Evolutionary conservation across 306 rosid species (phyloP).

Genomic region (Delonix regia): DNA sequence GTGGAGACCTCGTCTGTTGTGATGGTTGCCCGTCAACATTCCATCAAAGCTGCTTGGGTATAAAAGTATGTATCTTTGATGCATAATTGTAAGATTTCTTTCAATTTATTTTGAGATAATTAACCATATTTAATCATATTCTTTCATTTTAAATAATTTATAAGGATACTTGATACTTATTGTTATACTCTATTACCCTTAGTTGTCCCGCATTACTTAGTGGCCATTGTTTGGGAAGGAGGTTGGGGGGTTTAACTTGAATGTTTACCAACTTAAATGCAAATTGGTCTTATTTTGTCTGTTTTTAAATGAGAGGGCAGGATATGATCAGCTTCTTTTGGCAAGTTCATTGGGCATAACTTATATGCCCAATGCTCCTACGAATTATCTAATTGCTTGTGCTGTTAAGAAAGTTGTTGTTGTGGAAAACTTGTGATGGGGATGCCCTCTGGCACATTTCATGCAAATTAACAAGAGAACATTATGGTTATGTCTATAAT

Average conservation of each 20-base stretch:
- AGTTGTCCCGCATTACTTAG: conserved; percentile 2
- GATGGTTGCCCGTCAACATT: conserved; percentile 98
- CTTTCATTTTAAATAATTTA: conserved; percentile 8
- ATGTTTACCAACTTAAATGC: too few species aligned
- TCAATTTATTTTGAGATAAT: conserved; percentile 16
- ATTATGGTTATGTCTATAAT: conserved; percentile 20
- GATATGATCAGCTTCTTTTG: conserved; percentile 4
- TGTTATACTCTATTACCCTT: conserved; percentile 12
- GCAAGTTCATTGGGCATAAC: neutral
- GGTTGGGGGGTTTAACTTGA: too few species aligned
- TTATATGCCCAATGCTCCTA: conserved; percentile 16
- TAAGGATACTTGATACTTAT: conserved; percentile 10
- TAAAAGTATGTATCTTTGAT: conserved; percentile 57
- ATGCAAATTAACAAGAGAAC: conserved; percentile 25
- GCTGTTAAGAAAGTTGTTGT: conserved; percentile 17
- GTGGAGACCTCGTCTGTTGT: conserved; percentile 94
- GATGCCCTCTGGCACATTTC: conserved; percentile 28
- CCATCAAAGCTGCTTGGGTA: conserved; percentile 88
- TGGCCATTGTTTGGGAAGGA: too few species aligned
- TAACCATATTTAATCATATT: neutral
- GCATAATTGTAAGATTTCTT: neutral
- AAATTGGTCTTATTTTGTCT: neutral
- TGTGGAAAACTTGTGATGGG: conserved; percentile 30
- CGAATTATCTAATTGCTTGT: conserved; percentile 10
- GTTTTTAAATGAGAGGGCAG: neutral